phyloP scores from a whole-genome alignment of 768 basidiomycete species.

The Phylloporus arenicola region DNA sequence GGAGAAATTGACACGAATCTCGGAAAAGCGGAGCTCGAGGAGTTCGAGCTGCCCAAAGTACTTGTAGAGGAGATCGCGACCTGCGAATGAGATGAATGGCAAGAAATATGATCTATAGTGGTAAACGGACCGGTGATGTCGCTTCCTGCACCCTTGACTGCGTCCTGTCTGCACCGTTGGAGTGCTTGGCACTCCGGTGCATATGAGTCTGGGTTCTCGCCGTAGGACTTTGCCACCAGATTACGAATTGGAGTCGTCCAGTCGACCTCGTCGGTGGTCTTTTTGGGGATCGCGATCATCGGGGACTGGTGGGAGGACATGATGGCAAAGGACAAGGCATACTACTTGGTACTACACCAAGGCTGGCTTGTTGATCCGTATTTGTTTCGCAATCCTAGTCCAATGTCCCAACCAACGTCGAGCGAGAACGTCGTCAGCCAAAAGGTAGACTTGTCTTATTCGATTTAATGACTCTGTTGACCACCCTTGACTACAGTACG shows the following conservation, averaged over 20 bases:
- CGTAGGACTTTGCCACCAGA: conserved; percentile 87
- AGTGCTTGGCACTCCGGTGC: conserved; percentile 76
- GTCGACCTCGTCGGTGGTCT: conserved; percentile 95
- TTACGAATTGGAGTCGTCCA: conserved; percentile 86
- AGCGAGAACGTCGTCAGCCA: conserved; percentile 88
- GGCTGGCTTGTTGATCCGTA: conserved; percentile 14
- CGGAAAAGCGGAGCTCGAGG: conserved; percentile 92
- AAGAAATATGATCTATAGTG: neutral
- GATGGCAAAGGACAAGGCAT: neutral
- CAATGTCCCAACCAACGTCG: conserved; percentile 61
- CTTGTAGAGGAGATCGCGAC: conserved; percentile 93
- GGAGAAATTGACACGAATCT: conserved; percentile 92
- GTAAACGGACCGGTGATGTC: conserved; percentile 75
- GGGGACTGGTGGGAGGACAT: conserved; percentile 83
- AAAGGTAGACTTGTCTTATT: conserved; percentile 52
- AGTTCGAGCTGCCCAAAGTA: conserved; percentile 99
- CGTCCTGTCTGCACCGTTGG: conserved; percentile 91
- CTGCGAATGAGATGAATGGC: conserved; percentile 32
- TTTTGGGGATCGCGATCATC: conserved; percentile 88
- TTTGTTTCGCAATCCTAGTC: conserved; percentile 17
- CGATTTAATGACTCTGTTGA: neutral
- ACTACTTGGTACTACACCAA: neutral
- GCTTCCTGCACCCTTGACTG: conserved; percentile 92
- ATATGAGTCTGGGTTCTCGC: conserved; percentile 89
- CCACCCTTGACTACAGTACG: conserved; percentile 48